Conservation (phyloP, 108 stramenopile genomes). For the Fragilariopsis cylindrus region DNA sequence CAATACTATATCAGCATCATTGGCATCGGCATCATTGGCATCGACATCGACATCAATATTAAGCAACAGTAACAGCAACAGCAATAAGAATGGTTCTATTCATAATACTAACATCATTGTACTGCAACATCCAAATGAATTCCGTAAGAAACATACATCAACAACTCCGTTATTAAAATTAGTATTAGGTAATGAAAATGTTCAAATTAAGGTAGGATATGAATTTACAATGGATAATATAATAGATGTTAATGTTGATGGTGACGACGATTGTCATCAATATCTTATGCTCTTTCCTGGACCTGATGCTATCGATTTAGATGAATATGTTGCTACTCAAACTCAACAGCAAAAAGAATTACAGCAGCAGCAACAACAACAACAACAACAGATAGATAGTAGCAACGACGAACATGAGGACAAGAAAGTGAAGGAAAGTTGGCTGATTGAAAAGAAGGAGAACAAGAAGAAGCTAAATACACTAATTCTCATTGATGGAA, state of each 20-base stretch:
- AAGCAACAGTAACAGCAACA: neutral
- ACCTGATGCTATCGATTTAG: slow-evolving; percentile 49
- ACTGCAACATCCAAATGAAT: slow-evolving; percentile 61
- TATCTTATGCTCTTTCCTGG: slow-evolving; percentile 51
- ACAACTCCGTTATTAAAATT: slow-evolving; percentile 53
- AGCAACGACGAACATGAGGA: neutral
- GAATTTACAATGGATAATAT: slow-evolving; percentile 30
- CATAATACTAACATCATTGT: slow-evolving; percentile 35
- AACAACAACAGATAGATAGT: neutral
- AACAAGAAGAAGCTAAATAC: neutral
- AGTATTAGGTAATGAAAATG: slow-evolving; percentile 37
- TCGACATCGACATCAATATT: slow-evolving; percentile 15
- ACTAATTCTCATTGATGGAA: slow-evolving; percentile 48
- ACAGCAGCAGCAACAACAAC: neutral
- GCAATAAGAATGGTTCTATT: neutral
- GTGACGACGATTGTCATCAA: neutral
- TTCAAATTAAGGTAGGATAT: slow-evolving; percentile 40
- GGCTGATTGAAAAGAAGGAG: neutral
- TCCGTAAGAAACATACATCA: slow-evolving; percentile 48
- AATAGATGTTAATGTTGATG: slow-evolving; percentile 5
- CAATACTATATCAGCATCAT: slow-evolving; percentile 23
- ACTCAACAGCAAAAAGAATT: neutral
- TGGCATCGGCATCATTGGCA: neutral
- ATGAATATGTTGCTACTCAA: slow-evolving; percentile 12
- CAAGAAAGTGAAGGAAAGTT: neutral